phyloP scores from a whole-genome alignment of 306 rosid genomes.

The Castanopsis chinensis region DNA sequence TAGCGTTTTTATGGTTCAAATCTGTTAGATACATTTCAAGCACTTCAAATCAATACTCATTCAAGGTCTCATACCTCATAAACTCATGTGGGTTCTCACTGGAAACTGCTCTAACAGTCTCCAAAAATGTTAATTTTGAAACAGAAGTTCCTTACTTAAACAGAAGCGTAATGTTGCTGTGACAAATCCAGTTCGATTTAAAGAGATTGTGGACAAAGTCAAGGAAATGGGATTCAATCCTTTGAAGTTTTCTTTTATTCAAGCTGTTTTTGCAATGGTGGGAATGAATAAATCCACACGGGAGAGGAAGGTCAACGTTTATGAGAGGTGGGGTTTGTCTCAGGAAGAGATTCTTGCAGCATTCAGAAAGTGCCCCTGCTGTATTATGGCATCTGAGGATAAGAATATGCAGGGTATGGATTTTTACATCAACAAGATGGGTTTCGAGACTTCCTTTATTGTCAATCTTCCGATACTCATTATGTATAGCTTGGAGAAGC shows the following conservation, averaged over 20 bases:
- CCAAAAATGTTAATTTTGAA: conserved; percentile 13
- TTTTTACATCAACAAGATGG: conserved; percentile 2
- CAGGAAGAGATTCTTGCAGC: too few relatives aligned
- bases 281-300: conserved; percentile 12
- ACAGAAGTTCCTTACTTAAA: not conserved
- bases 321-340: too few relatives aligned
- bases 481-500: conserved; percentile 29
- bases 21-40: not conserved
- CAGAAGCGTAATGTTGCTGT: not conserved
- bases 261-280: conserved; percentile 10
- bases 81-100: conserved; percentile 27
- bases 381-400: conserved; percentile 27
- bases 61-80: not conserved
- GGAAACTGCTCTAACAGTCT: conserved; percentile 28
- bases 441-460: not conserved
- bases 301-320: conserved; percentile 17
- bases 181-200: not conserved
- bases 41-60: not conserved
- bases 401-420: conserved; percentile 1
- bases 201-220: conserved; percentile 8
- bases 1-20: too few relatives aligned
- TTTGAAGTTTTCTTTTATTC: not conserved
- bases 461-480: conserved; percentile 6
- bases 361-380: not conserved
- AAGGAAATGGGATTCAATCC: conserved; percentile 20